These are phyloP conservation scores for Vicia sativa DNA, from an alignment of 306 rosid species.

Conservation along the genomic window DNA sequence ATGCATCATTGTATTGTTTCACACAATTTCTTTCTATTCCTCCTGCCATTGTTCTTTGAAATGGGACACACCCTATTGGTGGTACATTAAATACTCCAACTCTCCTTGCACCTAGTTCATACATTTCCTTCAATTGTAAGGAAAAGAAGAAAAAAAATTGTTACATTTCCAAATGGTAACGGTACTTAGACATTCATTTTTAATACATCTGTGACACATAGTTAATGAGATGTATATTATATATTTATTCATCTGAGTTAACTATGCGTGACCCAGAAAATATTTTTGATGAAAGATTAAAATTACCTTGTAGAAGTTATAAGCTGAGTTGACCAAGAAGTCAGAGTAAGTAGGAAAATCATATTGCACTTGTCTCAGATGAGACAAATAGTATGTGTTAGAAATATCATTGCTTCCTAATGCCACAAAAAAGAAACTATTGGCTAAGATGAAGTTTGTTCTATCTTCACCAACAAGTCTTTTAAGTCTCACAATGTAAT, in stretches of 20 bases:
- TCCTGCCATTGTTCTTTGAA: slow-evolving; percentile 64
- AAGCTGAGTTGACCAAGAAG: slow-evolving; percentile 38
- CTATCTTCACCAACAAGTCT: slow-evolving; percentile 47
- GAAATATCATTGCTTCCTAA: slow-evolving; percentile 73
- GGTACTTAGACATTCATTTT: too few relatives aligned
- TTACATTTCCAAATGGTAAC: too few relatives aligned
- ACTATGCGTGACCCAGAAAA: too few relatives aligned
- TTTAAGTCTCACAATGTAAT: slow-evolving; percentile 9
- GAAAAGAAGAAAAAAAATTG: background rate
- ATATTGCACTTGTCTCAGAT: slow-evolving; percentile 44
- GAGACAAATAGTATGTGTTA: slow-evolving; percentile 55
- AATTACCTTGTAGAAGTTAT: slow-evolving; percentile 47
- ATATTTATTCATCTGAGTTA: too few relatives aligned
- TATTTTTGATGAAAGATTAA: background rate
- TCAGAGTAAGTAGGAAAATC: slow-evolving; percentile 60
- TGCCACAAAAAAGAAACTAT: slow-evolving; percentile 50
- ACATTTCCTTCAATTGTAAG: slow-evolving; percentile 40
- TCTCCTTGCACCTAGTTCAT: slow-evolving; percentile 56
- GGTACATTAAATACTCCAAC: slow-evolving; percentile 58
- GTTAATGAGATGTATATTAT: too few relatives aligned
- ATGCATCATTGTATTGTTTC: slow-evolving; percentile 45
- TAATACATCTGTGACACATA: too few relatives aligned
- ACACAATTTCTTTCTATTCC: slow-evolving; percentile 52
- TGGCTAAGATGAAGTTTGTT: slow-evolving; percentile 55
- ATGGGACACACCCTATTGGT: slow-evolving; percentile 68